These are phyloP conservation scores for Spathaspora sp. DNA, from an alignment of 1,139 yeast genomes.

Conservation along the genomic window DNA sequence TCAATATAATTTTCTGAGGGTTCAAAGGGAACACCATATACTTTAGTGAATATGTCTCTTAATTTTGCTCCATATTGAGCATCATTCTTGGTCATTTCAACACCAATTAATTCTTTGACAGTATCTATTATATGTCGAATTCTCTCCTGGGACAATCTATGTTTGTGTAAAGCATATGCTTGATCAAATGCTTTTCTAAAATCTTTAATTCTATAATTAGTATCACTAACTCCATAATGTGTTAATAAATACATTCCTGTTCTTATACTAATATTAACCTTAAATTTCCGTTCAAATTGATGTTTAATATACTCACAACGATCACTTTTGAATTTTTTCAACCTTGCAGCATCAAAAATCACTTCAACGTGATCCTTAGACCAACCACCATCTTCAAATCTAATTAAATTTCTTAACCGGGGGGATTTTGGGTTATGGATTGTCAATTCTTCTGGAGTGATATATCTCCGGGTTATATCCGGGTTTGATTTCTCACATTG, in stretches of 20 bases:
- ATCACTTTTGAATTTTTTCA: constrained; percentile 6
- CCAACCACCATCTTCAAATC: constrained; percentile 11
- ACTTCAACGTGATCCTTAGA: constrained; percentile 11
- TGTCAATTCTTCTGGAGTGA: neutral
- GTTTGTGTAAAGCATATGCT: constrained; percentile 11
- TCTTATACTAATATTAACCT: constrained; percentile 11
- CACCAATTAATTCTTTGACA: constrained; percentile 5
- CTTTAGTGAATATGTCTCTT: constrained; percentile 17
- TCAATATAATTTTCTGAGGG: constrained; percentile 17
- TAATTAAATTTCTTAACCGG: neutral
- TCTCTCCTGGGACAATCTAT: constrained; percentile 9
- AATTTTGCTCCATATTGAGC: constrained; percentile 18
- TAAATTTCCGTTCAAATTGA: constrained; percentile 9
- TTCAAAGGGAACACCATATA: constrained; percentile 17
- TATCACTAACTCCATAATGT: constrained; percentile 19
- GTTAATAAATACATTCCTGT: constrained; percentile 17
- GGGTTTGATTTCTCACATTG: constrained; percentile 5
- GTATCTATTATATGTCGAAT: constrained; percentile 10
- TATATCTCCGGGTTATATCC: neutral
- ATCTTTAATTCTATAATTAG: constrained; percentile 10
- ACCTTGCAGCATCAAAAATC: constrained; percentile 11
- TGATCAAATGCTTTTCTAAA: constrained; percentile 16
- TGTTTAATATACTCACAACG: constrained; percentile 10
- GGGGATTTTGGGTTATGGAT: neutral
- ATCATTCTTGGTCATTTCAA: constrained; percentile 13